Evolutionary conservation across 306 rosid species (phyloP), one percentile per base, ranked within the genome.

Genomic region (Medicago arabica): DNA sequence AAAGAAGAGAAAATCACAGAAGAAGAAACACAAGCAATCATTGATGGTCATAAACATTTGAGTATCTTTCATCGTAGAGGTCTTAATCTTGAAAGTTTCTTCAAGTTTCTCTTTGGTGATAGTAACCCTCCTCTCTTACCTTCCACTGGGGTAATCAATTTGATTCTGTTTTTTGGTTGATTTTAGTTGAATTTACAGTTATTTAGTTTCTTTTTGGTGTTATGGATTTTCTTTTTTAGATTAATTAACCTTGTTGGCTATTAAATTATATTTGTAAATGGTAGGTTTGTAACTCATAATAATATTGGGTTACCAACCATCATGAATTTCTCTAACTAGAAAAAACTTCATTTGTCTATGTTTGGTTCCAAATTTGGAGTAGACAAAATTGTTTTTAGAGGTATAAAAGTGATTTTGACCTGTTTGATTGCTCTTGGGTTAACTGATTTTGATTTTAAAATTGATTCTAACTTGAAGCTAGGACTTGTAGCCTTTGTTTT

Each of bases 71-170:
- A 88, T 55, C 86, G 87, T 21, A 85, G 77, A 67, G 90, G 81
- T 41, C 77, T 96, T 77, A 81, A 87, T 69, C 89, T 90, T 64
- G 93, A 90, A 13, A 83, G 79, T 43, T 96, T 96, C 89, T 92
- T 95, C 74, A 87, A 84, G 89, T 90, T 77, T 78, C 87, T 96
- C 57, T 89, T 88, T 84, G 41, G 84, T 84, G 89, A 85, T 61
- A 15, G 14, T 36, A 92, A 96, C 41, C 87, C 87, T 18, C 93
- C 99, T 17, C 74, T 82, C 7, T 46, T 75, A 1, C 85, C 85
- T 68, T 53, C 89, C 65, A 50, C 1, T 36, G 84, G 79, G 90
- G 97, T 89, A 86, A 23, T 25, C 9, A 19, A 17, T 12, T 54
- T 7, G 28, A 11, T 53, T 69, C 2, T 66, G 71, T 19, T 40